phyloP scores from a whole-genome alignment of 148 eudicot genomes.

The Rhododendron simsii region DNA sequence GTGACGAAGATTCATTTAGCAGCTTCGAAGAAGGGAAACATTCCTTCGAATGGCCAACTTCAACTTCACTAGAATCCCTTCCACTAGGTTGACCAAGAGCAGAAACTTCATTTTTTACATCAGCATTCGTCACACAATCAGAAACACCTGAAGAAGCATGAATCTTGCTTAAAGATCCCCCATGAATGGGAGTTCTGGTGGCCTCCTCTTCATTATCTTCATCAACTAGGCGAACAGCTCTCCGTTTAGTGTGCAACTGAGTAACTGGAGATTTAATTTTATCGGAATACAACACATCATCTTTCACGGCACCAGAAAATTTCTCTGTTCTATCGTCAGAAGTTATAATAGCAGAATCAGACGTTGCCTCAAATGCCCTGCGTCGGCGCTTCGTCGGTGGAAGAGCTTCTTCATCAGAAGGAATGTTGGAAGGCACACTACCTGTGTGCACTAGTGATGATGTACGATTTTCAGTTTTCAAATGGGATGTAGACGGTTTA shows the following conservation, averaged over 20 bases:
- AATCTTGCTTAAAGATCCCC: conserved; percentile 35
- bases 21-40: conserved; percentile 20
- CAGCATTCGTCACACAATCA: conserved; percentile 28
- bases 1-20: conserved; percentile 21
- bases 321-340: conserved; percentile 28
- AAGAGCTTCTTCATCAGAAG: conserved; percentile 44
- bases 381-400: conserved; percentile 50
- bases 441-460: conserved; percentile 18
- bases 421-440: conserved; percentile 18
- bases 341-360: conserved; percentile 22
- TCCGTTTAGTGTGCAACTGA: conserved; percentile 41
- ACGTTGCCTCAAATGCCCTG: conserved; percentile 30
- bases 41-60: conserved; percentile 30
- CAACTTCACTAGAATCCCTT: conserved; percentile 29
- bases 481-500: conserved; percentile 6
- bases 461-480: conserved; percentile 23
- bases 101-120: conserved; percentile 23
- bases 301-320: conserved; percentile 22
- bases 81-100: conserved; percentile 19
- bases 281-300: conserved; percentile 22
- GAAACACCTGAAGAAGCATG: conserved; percentile 25
- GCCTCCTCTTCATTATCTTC: conserved; percentile 66
- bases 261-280: conserved; percentile 25
- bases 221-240: conserved; percentile 75
- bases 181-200: conserved; percentile 96